Conservation (phyloP, 2,329 filamentous ascomycete species). For the Helotiales sp. region DNA sequence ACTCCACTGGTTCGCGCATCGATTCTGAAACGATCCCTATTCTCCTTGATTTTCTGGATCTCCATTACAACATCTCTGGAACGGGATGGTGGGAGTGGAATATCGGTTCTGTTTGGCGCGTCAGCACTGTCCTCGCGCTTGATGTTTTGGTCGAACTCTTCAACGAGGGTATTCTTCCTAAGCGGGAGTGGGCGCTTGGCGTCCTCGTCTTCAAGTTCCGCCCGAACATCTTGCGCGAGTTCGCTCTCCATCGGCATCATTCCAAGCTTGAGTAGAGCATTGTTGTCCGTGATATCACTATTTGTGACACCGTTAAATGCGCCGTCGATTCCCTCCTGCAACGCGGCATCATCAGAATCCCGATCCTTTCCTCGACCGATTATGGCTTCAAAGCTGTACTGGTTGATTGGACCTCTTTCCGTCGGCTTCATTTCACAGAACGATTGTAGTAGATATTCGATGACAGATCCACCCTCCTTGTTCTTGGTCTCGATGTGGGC, state of each 20-base stretch:
- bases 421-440: constrained; percentile 64
- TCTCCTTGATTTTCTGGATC: constrained; percentile 91
- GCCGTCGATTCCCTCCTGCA: constrained; percentile 68
- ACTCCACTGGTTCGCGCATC: constrained; percentile 83
- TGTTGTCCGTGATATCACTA: constrained; percentile 62
- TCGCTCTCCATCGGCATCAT: constrained; percentile 83
- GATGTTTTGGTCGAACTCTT: constrained; percentile 85
- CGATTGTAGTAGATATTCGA: constrained; percentile 73
- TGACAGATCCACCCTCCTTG: constrained; percentile 77
- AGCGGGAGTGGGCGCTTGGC: constrained; percentile 71
- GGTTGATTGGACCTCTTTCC: constrained; percentile 65
- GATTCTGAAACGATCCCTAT: constrained; percentile 89
- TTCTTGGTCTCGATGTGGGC: constrained; percentile 89
- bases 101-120: constrained; percentile 74
- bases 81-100: constrained; percentile 86
- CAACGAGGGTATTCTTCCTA: constrained; percentile 76
- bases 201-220: constrained; percentile 86
- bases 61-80: constrained; percentile 92
- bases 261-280: constrained; percentile 72
- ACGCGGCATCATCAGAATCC: constrained; percentile 61
- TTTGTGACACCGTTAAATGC: constrained; percentile 65
- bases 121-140: constrained; percentile 92
- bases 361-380: constrained; percentile 62
- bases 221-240: constrained; percentile 82
- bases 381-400: constrained; percentile 66